Evolutionary conservation across 192 early-diverging fungal genomes (phyloP).

Genomic region (Chytriomyces hyalinus): DNA sequence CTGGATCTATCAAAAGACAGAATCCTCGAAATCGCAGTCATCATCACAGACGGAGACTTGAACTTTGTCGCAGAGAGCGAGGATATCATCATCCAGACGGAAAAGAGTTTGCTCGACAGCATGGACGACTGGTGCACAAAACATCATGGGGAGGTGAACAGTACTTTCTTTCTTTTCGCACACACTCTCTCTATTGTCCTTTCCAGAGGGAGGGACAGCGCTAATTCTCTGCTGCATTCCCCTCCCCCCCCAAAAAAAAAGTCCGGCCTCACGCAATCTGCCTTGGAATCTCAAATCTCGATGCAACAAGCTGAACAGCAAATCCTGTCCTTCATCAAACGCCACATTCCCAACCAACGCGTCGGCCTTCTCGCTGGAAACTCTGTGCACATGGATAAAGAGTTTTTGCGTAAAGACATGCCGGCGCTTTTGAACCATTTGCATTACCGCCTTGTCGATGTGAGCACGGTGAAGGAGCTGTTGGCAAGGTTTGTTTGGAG

Average conservation of each 20-base stretch:
- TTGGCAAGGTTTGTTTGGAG: slow-evolving; percentile 32
- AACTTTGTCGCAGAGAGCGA: slow-evolving; percentile 73
- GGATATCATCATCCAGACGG: slow-evolving; percentile 40
- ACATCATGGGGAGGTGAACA: slow-evolving; percentile 75
- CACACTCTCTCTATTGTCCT: too few species aligned
- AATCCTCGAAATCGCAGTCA: slow-evolving; percentile 70
- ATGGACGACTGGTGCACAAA: slow-evolving; percentile 92
- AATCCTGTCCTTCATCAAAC: slow-evolving; percentile 76
- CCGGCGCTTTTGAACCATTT: slow-evolving; percentile 72
- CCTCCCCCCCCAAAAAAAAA: slow-evolving; percentile 34
- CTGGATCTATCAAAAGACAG: slow-evolving; percentile 61
- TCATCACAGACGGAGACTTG: slow-evolving; percentile 88
- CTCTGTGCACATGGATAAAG: slow-evolving; percentile 86
- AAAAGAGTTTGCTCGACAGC: slow-evolving; percentile 71
- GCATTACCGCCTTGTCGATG: slow-evolving; percentile 86
- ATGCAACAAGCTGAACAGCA: slow-evolving; percentile 72
- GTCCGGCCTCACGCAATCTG: slow-evolving; percentile 78
- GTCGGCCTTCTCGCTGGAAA: slow-evolving; percentile 86
- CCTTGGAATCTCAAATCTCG: slow-evolving; percentile 69
- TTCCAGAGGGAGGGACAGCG: too few species aligned
- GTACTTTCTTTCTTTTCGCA: too few species aligned
- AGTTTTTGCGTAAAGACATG: slow-evolving; percentile 84
- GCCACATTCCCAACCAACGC: slow-evolving; percentile 65
- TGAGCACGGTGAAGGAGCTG: slow-evolving; percentile 91
- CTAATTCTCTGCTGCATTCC: too few species aligned